These are phyloP conservation scores for Tulasnella sp. DNA, from an alignment of 768 basidiomycete genomes.

Conservation along the genomic window DNA sequence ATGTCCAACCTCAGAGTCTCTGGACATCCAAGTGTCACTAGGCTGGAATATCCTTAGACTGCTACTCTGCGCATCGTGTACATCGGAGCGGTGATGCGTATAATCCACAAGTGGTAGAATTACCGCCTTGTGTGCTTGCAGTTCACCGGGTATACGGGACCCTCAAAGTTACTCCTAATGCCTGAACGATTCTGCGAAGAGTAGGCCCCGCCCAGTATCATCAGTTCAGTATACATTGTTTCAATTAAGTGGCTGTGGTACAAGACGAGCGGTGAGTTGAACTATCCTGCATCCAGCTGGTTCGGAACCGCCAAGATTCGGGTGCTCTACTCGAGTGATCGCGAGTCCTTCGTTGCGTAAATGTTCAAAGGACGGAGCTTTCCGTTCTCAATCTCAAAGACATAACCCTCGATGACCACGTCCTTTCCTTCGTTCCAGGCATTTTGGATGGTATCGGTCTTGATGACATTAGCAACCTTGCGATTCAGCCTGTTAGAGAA, in stretches of 20 bases:
- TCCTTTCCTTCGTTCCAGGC: slow-evolving; percentile 32
- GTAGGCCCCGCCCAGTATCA: background rate
- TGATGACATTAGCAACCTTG: slow-evolving; percentile 30
- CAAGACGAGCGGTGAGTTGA: background rate
- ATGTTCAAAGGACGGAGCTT: slow-evolving; percentile 45
- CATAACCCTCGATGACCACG: slow-evolving; percentile 60
- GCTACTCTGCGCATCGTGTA: too few relatives aligned
- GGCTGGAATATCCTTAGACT: too few relatives aligned
- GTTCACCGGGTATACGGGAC: too few relatives aligned
- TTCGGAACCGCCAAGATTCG: too few relatives aligned
- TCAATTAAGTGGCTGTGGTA: background rate
- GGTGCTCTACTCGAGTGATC: background rate
- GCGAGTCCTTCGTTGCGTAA: slow-evolving; percentile 4
- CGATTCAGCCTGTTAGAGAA: background rate
- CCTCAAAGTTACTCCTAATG: too few relatives aligned
- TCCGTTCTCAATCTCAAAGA: slow-evolving; percentile 57
- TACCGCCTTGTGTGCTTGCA: too few relatives aligned
- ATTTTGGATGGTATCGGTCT: slow-evolving; percentile 29
- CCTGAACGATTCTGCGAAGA: background rate
- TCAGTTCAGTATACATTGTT: background rate
- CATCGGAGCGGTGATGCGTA: too few relatives aligned
- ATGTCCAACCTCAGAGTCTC: too few relatives aligned
- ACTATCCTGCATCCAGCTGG: background rate
- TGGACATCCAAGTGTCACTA: too few relatives aligned
- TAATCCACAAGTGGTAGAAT: too few relatives aligned